Base-by-base conservation (phyloP, 306 rosid species). In the Oxytropis ochrocephala region DNA sequence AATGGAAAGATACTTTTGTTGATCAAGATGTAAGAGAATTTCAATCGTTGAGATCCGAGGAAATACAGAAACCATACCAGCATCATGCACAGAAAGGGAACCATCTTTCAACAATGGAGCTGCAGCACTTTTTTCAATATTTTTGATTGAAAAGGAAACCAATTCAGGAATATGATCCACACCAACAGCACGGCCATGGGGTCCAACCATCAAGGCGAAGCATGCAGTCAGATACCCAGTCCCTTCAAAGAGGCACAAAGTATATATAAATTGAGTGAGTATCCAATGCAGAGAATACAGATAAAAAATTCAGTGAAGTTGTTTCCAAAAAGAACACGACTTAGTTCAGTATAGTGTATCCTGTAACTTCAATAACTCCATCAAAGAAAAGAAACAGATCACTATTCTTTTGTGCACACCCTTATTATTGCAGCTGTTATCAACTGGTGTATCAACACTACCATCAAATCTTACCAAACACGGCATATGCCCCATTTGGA, bases 161-260 rank as follows among this genome's bases (percentile, higher is more conserved):
- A 95, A 77, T 74, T 95, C 97, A 33, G 97, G 92, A 86, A 95
- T 95, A 72, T 95, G 97, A 39, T 95, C 99, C 65, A 95, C 95
- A 0, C 99, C 97, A 59, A 91, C 82, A 27, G 87, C 83, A 19
- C 72, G 83, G 53, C 97, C 99, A 79, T 89, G 70, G 16, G 96
- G 85, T 64, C 97, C 97, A 43, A 91, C 95, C 97, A 95, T 95
- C 79, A 86, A 18, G 2, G 93, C 97, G 73, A 89, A 91, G 75
- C 99, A 95, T 0, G 96, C 99, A 5, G 99, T 91, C 85, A 95
- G 72, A 68, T 91, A 95, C 32, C 96, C 99, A 11, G 99, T 84
- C 78, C 99, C 99, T 95, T 75, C 56, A 74, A 55, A 79, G 24
- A 59, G 14, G 58, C 21, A 19, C 62, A 51, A 19, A 56, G 46